Base-by-base conservation (phyloP, 2,329 filamentous ascomycete species). In the Thelonectria discophora region DNA sequence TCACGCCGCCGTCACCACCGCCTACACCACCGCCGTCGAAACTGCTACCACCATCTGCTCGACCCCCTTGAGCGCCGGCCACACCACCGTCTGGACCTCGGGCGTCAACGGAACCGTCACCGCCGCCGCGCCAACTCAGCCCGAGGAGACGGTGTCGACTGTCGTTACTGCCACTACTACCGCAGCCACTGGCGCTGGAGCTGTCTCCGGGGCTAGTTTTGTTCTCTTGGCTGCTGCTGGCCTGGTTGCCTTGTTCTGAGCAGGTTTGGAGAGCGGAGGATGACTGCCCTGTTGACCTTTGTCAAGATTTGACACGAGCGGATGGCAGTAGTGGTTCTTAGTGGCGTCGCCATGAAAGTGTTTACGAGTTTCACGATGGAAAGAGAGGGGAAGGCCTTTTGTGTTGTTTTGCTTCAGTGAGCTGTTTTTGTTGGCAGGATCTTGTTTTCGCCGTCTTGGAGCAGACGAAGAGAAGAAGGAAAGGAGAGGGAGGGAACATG, bases 151-250 rank as follows among this genome's bases (percentile, higher is more conserved):
- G 53, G 46, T 61, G 15, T 58, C 68, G 20, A 21, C 56, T 60
- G 65, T 68, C 56, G 57, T 72, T 43, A 55, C 71, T 18, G 61
- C 62, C 15, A 63, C 72, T 37, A 71, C 60, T 21, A 74, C 64
- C 60, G 73, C 65, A 50, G 77, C 75, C 13, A 69, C 75, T 10
- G 27, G 5, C 7, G 5, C 27, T 30, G 27, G 5, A n/a, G n/a
- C n/a, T 42, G 60, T 71, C 46, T 72, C 74, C 12, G 70, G 75
- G 34, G 72, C 75, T 66, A 79, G 76, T 68, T 71, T 72, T n/a
- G 67, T 78, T 52, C 74, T 79, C 18, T 69, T 79, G 39, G 69
- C 73, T 39, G 76, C 73, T 45, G 77, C 74, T 48, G 76, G 74
- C 58, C 65, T 74, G 60, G 64, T 78, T 37, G 76, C 74, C 50